Percentiles rank a stretch among this genome's conserved stretches.
Conservation (phyloP, 805 yeast species). For the Suhomyces sp. region DNA sequence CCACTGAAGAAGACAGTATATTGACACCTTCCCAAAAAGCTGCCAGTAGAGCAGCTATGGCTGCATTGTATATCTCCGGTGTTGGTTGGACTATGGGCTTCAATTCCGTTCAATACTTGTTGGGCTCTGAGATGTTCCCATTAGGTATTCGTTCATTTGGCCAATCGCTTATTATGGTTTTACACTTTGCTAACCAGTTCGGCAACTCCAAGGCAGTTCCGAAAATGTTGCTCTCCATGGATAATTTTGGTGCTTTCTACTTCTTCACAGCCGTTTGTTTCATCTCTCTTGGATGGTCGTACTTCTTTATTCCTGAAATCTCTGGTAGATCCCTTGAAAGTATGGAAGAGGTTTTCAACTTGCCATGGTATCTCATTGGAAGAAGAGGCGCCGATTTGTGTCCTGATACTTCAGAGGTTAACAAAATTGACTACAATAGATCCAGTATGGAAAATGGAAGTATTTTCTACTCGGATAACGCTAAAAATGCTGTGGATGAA, state of each 20-base stretch:
- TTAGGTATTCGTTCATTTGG: constrained; percentile 48
- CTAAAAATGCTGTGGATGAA: too few species aligned
- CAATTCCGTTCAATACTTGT: constrained; percentile 53
- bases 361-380: constrained; percentile 60
- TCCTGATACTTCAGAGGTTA: constrained; percentile 48
- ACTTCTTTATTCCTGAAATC: constrained; percentile 51
- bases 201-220: constrained; percentile 58
- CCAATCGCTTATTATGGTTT: constrained; percentile 50
- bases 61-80: constrained; percentile 49
- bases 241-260: constrained; percentile 49
- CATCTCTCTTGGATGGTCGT: constrained; percentile 44
- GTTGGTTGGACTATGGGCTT: constrained; percentile 60
- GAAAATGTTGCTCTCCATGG: constrained; percentile 45
- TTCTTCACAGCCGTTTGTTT: constrained; percentile 45
- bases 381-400: constrained; percentile 51
- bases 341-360: constrained; percentile 50
- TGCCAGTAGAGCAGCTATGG: constrained; percentile 50
- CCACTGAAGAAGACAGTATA: constrained; percentile 27
- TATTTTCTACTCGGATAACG: background rate
- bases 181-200: constrained; percentile 56
- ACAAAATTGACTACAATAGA: constrained; percentile 22
- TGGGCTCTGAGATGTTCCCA: constrained; percentile 56
- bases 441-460: background rate
- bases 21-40: constrained; percentile 28
- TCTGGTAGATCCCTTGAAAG: constrained; percentile 50